Conservation (phyloP, 2,329 filamentous ascomycete genomes). For the Leptoxyphium fumago region DNA sequence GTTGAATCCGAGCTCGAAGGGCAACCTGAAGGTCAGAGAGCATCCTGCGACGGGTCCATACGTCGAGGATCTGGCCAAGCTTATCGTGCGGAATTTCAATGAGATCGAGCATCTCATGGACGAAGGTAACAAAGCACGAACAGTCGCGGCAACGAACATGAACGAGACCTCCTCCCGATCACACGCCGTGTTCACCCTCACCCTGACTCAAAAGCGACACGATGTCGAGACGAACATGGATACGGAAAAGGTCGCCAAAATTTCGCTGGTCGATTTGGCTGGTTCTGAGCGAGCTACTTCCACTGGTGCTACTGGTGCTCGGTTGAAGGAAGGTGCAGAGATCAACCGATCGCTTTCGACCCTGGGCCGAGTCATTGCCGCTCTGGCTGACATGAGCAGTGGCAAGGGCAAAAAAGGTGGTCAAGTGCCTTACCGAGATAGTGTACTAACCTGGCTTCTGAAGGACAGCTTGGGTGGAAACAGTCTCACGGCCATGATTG, state of each 20-base stretch:
- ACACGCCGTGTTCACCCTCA: conserved; percentile 94
- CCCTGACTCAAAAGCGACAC: conserved; percentile 82
- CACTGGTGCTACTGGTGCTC: conserved; percentile 86
- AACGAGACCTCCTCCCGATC: conserved; percentile 98
- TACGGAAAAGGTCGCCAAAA: conserved; percentile 94
- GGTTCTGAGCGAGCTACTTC: conserved; percentile 96
- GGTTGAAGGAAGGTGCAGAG: conserved; percentile 92
- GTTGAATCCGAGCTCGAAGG: conserved; percentile 87
- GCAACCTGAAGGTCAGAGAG: conserved; percentile 92
- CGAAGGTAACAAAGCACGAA: conserved; percentile 96
- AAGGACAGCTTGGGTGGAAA: conserved; percentile 97
- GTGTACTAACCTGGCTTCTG: conserved; percentile 85
- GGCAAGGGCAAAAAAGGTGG: conserved; percentile 69
- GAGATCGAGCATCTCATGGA: conserved; percentile 99
- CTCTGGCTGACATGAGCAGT: conserved; percentile 77
- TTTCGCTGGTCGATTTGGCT: conserved; percentile 92
- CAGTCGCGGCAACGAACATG: conserved; percentile 98
- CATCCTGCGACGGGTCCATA: conserved; percentile 96
- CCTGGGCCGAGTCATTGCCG: conserved; percentile 90
- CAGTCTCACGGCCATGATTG: conserved; percentile 99
- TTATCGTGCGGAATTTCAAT: conserved; percentile 81
- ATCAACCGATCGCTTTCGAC: conserved; percentile 97
- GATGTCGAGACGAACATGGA: conserved; percentile 92
- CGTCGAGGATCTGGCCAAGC: conserved; percentile 90
- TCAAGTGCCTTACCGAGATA: conserved; percentile 93